Percentiles rank a stretch among this genome's conserved stretches.
phyloP scores from a whole-genome alignment of 2,329 filamentous ascomycete species.

The Cladosporium phlei region DNA sequence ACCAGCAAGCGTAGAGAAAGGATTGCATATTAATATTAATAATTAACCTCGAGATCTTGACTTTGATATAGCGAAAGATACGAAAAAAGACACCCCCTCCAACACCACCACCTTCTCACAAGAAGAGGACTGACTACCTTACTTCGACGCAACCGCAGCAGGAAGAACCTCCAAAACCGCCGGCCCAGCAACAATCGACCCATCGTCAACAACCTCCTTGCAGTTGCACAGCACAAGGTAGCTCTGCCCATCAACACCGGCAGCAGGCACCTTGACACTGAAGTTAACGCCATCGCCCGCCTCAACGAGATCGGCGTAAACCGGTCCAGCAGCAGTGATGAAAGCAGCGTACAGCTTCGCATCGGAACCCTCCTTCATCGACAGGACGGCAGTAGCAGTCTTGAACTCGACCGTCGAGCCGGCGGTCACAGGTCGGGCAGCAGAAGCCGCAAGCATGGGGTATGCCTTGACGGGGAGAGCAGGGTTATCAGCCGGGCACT shows the following conservation, averaged over 20 bases:
- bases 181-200: slow-evolving; percentile 22
- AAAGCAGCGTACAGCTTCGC: slow-evolving; percentile 22
- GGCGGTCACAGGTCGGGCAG: slow-evolving; percentile 16
- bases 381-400: slow-evolving; percentile 15
- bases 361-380: not conserved
- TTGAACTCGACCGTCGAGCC: slow-evolving; percentile 16
- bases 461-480: slow-evolving; percentile 53
- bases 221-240: slow-evolving; percentile 23
- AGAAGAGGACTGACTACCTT: no score
- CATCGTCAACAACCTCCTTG: slow-evolving; percentile 18
- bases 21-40: no score
- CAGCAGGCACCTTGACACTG: slow-evolving; percentile 19
- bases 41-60: no score
- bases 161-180: slow-evolving; percentile 20
- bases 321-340: slow-evolving; percentile 17
- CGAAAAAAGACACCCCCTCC: no score
- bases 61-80: no score
- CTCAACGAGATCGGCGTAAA: slow-evolving; percentile 16
- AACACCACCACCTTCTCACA: no score
- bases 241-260: slow-evolving; percentile 21
- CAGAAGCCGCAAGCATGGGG: slow-evolving; percentile 19
- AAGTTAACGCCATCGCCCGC: slow-evolving; percentile 18
- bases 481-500: slow-evolving; percentile 53
- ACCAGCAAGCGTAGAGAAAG: no score
- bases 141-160: no score